Evolutionary conservation across 1,139 yeast species (phyloP).

Genomic region (Kodamaea sp.): DNA sequence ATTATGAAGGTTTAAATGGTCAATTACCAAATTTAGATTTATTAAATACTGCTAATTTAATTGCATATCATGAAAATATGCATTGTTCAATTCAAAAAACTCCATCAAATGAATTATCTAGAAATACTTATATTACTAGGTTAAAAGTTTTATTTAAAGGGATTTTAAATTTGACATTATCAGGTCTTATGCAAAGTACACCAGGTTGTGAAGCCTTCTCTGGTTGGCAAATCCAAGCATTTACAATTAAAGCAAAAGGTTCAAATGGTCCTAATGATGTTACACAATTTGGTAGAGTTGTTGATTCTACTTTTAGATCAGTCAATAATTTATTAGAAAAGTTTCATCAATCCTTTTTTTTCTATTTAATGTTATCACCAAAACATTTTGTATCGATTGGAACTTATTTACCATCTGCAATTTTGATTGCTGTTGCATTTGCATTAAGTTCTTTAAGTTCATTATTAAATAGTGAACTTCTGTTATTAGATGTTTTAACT

Average conservation of each 20-base stretch:
- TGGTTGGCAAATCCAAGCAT: conserved; percentile 94
- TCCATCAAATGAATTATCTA: conserved; percentile 41
- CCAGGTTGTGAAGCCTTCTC: conserved; percentile 88
- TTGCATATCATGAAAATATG: conserved; percentile 73
- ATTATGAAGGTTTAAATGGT: conserved; percentile 89
- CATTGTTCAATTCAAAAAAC: conserved; percentile 65
- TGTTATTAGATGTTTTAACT: conserved; percentile 20
- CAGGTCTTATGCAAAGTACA: conserved; percentile 58
- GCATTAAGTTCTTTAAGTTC: conserved; percentile 67
- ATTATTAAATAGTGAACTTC: conserved; percentile 43
- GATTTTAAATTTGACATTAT: conserved; percentile 59
- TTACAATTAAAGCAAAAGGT: conserved; percentile 66
- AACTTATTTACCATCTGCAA: conserved; percentile 86
- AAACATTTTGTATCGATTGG: conserved; percentile 86
- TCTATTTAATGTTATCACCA: conserved; percentile 80
- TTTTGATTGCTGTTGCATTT: conserved; percentile 65
- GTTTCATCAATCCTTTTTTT: conserved; percentile 95
- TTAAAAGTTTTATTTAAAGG: conserved; percentile 61
- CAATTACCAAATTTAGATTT: conserved; percentile 92
- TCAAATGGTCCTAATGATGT: conserved; percentile 69
- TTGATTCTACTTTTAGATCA: conserved; percentile 83
- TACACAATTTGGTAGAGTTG: conserved; percentile 86
- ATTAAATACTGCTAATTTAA: conserved; percentile 70
- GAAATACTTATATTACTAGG: conserved; percentile 51
- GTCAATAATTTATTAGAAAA: conserved; percentile 91